Evolutionary conservation across 2,329 filamentous ascomycete genomes (phyloP).

Genomic region (Aspergillus alliaceus): DNA sequence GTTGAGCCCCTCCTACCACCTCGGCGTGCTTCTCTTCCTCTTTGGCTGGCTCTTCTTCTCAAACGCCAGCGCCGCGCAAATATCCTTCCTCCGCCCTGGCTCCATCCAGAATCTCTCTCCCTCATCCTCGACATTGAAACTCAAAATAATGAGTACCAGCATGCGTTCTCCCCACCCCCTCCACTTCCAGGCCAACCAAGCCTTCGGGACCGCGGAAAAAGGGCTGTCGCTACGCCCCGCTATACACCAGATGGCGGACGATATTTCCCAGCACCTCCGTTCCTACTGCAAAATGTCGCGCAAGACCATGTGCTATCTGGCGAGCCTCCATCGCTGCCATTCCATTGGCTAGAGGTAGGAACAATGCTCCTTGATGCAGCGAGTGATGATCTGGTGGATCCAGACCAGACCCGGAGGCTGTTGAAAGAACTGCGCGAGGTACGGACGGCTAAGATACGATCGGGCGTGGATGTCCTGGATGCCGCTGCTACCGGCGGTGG

Average conservation of each 20-base stretch:
- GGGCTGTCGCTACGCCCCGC: conserved; percentile 26
- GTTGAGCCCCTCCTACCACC: conserved; percentile 78
- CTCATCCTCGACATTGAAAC: conserved; percentile 81
- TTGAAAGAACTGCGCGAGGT: conserved; percentile 83
- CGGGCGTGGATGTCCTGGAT: conserved; percentile 70
- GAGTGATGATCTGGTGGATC: conserved; percentile 73
- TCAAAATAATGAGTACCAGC: conserved; percentile 58
- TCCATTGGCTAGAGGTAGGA: conserved; percentile 91
- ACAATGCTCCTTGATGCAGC: conserved; percentile 85
- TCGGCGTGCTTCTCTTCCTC: conserved; percentile 73
- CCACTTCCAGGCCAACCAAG: conserved; percentile 55
- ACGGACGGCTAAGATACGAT: conserved; percentile 82
- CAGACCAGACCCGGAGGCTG: conserved; percentile 72
- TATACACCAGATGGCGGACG: conserved; percentile 41
- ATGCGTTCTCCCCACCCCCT: conserved; percentile 75
- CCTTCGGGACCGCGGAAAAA: conserved; percentile 24
- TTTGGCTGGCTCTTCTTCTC: conserved; percentile 93
- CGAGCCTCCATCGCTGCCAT: conserved; percentile 62
- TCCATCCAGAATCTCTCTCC: conserved; percentile 72
- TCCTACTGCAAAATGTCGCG: conserved; percentile 72
- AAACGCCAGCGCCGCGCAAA: conserved; percentile 94
- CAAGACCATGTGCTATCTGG: conserved; percentile 56
- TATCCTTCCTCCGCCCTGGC: conserved; percentile 87
- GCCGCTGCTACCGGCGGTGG: conserved; percentile 50
- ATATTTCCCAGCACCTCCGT: conserved; percentile 65